phyloP scores from a whole-genome alignment of 2,329 filamentous ascomycete species.

The Phialophora macrospora region DNA sequence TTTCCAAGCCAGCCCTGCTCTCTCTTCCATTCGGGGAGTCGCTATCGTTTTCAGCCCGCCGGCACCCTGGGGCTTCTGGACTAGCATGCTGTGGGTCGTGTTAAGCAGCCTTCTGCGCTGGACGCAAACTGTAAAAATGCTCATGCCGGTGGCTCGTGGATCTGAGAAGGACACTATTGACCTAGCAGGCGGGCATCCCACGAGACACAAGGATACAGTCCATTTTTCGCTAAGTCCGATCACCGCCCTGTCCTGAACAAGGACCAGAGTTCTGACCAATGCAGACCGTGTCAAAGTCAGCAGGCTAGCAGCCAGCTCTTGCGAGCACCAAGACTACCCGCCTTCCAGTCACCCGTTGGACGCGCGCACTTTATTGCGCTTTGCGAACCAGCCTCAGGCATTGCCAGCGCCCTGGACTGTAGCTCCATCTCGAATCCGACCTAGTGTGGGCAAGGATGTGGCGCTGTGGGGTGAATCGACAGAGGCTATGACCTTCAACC shows the following conservation, averaged over 20 bases:
- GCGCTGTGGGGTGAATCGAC: constrained; percentile 22
- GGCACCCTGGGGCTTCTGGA: constrained; percentile 10
- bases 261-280: not conserved
- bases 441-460: constrained; percentile 3
- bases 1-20: constrained; percentile 3
- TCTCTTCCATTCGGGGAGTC: too few relatives aligned
- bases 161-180: not conserved
- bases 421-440: constrained; percentile 6
- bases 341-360: constrained; percentile 3
- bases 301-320: constrained; percentile 13
- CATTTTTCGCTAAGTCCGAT: constrained; percentile 10
- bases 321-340: constrained; percentile 1
- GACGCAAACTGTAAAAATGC: not conserved
- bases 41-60: not conserved
- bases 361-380: constrained; percentile 3
- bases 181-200: constrained; percentile 11
- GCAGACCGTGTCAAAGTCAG: not conserved
- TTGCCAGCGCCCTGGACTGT: not conserved
- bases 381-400: constrained; percentile 4
- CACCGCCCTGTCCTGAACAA: not conserved
- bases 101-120: not conserved
- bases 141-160: constrained; percentile 1
- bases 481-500: constrained; percentile 7
- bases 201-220: constrained; percentile 6
- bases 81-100: not conserved